A percentile compares a stretch with the other conserved stretches of the same genome.
Conservation (phyloP, 257 asterid species). For the Primulina tabacum region DNA sequence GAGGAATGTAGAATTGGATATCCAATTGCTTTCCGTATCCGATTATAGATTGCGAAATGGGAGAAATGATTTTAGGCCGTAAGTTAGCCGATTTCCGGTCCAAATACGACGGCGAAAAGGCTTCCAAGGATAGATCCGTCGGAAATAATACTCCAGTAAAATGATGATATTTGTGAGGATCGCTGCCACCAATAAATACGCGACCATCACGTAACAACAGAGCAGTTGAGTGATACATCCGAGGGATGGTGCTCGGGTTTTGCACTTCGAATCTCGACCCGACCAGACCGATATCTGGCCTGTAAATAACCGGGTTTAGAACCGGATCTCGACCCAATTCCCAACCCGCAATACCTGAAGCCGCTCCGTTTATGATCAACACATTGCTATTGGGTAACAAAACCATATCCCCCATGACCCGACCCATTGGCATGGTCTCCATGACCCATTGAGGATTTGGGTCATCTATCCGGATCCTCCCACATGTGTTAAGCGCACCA, state of each 20-base stretch:
- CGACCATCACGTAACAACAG: neutral
- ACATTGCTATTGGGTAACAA: constrained; percentile 39
- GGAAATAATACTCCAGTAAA: constrained; percentile 26
- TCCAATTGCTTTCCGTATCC: constrained; percentile 13
- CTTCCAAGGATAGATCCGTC: constrained; percentile 33
- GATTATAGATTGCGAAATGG: constrained; percentile 21
- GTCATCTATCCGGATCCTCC: constrained; percentile 35
- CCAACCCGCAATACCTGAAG: too few species aligned
- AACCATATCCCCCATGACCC: constrained; percentile 54
- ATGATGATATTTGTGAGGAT: constrained; percentile 18
- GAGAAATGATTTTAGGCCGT: constrained; percentile 28
- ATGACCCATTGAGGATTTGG: constrained; percentile 41
- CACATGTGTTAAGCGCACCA: constrained; percentile 41
- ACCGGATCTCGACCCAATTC: too few species aligned
- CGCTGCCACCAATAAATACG: constrained; percentile 23
- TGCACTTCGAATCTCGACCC: constrained; percentile 24
- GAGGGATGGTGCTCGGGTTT: constrained; percentile 5
- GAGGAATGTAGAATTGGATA: constrained; percentile 17
- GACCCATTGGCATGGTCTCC: constrained; percentile 48
- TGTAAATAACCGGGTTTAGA: too few species aligned
- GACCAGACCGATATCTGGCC: neutral
- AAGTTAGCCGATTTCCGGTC: neutral
- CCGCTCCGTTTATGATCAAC: constrained; percentile 25
- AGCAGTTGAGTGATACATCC: constrained; percentile 26
- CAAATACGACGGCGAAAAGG: constrained; percentile 36